Evolutionary conservation across 1,284 basidiomycete species (phyloP), one percentile per base, ranked within the genome.

Genomic region (Amylostereum areolatum): DNA sequence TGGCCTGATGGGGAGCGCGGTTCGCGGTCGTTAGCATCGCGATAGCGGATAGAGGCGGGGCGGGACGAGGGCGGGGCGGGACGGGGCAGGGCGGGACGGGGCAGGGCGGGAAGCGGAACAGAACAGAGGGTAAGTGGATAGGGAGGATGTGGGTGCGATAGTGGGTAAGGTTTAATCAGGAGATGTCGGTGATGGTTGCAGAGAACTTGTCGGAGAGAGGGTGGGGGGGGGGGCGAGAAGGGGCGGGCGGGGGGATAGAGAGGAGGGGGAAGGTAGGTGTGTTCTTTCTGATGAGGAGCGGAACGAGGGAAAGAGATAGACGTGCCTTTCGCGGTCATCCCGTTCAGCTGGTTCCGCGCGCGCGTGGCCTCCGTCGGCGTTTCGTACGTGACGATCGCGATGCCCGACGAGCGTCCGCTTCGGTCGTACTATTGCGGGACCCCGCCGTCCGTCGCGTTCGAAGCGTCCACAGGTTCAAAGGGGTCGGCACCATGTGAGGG

Each of bases 321-420:
- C 33, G 48, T 43, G 94, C 93, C 92, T 73, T 95, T 97, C 32
- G 92, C 93, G 56, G 91, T 78, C 52, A 92, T 89, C 43, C 92
- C 92, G 63, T 96, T 80, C 57, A 89, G 92, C 60, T 92, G 85
- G 58, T 86, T 86, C 70, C 90, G 90, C 43, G 94, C 95, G 55
- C 78, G 73, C 46, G 83, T 81, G 29, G 95, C 95, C 63, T 97
- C 88, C 50, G 78, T 77, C 5, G 79, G 64, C 3, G 82, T 87
- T 64, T 90, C 84, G 70, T 85, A 97, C n/a, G 83, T 77, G 64
- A 97, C 75, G 55, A 83, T 80, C 29, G 91, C 95, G 50, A 81
- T 74, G 52, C 95, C 95, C 29, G 81, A 84, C 44, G 95, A 97
- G 63, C 95, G 89, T 58, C 95, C 95, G 60, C 92, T 95, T 62